A percentile compares a stretch with the other conserved stretches of the same genome.
Evolutionary conservation across 2,329 filamentous ascomycete genomes (phyloP).

Genomic region (Eutypa lata): DNA sequence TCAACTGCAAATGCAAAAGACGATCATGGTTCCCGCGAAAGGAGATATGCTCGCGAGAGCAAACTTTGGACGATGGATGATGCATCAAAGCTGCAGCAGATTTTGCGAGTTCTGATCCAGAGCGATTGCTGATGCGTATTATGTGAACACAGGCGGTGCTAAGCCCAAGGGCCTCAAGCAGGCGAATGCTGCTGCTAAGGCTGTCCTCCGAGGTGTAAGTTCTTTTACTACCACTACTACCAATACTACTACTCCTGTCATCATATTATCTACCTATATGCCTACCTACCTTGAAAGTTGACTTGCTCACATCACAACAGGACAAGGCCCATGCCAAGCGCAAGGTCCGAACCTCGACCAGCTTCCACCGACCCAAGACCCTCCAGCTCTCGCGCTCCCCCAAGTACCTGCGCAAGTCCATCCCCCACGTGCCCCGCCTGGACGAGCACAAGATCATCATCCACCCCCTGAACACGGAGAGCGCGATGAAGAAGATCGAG

Average conservation of each 20-base stretch:
- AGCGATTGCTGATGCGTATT: slow-evolving; percentile 69
- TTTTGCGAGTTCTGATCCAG: slow-evolving; percentile 69
- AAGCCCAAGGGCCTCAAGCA: slow-evolving; percentile 70
- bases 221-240: background rate
- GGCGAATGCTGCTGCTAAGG: slow-evolving; percentile 92
- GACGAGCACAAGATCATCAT: slow-evolving; percentile 98
- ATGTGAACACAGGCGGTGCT: slow-evolving; percentile 49
- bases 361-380: slow-evolving; percentile 98
- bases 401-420: slow-evolving; percentile 96
- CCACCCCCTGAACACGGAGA: slow-evolving; percentile 99
- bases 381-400: slow-evolving; percentile 84
- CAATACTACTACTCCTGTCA: background rate
- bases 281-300: too few species aligned
- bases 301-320: slow-evolving; percentile 27
- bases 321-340: slow-evolving; percentile 73
- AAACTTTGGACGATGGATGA: slow-evolving; percentile 26
- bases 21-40: slow-evolving; percentile 2
- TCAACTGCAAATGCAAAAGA: slow-evolving; percentile 1
- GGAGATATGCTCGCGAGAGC: slow-evolving; percentile 9
- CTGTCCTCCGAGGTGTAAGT: slow-evolving; percentile 93
- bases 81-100: slow-evolving; percentile 70
- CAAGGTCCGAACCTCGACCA: slow-evolving; percentile 89
- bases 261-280: background rate
- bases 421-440: slow-evolving; percentile 84
- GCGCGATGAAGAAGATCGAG: slow-evolving; percentile 99